Evolutionary conservation across 345 rosid genomes (phyloP).

Genomic region (Noccaea caerulescens): DNA sequence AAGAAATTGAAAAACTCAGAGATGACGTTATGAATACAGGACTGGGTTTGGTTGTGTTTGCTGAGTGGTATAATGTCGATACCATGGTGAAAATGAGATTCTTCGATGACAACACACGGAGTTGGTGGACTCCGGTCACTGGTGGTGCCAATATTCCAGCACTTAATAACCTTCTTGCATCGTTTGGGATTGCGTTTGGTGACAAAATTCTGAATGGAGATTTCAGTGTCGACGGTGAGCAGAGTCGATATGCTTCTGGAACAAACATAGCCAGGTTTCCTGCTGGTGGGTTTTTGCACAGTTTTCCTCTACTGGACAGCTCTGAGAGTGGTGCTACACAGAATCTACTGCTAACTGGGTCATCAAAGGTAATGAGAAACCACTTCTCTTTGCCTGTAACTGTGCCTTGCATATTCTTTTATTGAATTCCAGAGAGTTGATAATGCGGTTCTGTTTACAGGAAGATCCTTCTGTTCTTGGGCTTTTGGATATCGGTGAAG

Average conservation of each 20-base stretch:
- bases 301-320: slow-evolving; percentile 88
- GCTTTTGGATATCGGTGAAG: slow-evolving; percentile 72
- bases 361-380: slow-evolving; percentile 53
- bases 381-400: background rate
- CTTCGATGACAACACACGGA: slow-evolving; percentile 94
- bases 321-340: slow-evolving; percentile 98
- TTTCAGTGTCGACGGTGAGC: slow-evolving; percentile 87
- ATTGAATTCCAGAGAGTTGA: background rate
- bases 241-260: slow-evolving; percentile 98
- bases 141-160: slow-evolving; percentile 99
- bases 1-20: slow-evolving; percentile 89
- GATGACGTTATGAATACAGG: slow-evolving; percentile 80
- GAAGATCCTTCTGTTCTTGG: slow-evolving; percentile 92
- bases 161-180: slow-evolving; percentile 82
- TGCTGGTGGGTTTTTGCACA: slow-evolving; percentile 79
- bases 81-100: slow-evolving; percentile 99
- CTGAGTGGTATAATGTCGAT: slow-evolving; percentile 98
- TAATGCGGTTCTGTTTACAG: slow-evolving; percentile 49
- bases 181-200: slow-evolving; percentile 99
- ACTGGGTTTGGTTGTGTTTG: slow-evolving; percentile 82
- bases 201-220: slow-evolving; percentile 95
- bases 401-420: slow-evolving; percentile 11
- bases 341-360: slow-evolving; percentile 67
- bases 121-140: slow-evolving; percentile 99
- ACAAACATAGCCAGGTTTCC: slow-evolving; percentile 94